Evolutionary conservation across 139 green algal genomes (phyloP), one percentile per base, ranked within the genome.

Genomic region (Chlorella sp.): DNA sequence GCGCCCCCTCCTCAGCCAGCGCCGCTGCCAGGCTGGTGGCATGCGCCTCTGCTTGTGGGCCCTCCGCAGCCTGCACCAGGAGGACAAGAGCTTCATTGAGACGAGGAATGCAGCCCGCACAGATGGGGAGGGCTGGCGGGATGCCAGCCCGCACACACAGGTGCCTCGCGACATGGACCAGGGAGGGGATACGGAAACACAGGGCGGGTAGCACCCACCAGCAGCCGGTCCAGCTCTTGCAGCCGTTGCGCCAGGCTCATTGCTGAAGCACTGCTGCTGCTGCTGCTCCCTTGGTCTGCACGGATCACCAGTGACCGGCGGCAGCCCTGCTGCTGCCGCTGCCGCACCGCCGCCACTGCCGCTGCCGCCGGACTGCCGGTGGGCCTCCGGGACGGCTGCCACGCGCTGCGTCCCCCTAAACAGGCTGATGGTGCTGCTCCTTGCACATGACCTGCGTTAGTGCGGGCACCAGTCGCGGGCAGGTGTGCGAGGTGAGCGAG

Each of bases 1-100:
- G 82, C 36, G 91, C 34, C 0, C 95, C 95, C n/a, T 86, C 30
- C 22, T 89, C 32, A 26, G 87, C 89, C 22, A 93, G 76, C 39
- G 90, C n/a, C 15, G 95, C 76, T 0, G 93, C 94, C 24, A 81
- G 3, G 78, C 36, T 30, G 22, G 86, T 73, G 16, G 86, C 73
- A 53, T 64, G 66, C 2, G 42, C 66, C 86, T 96, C 93, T 7
- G 78, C 91, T 53, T 91, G 60, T 30, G 64, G 80, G 4, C 40
- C 87, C 26, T 94, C 88, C 2, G 64, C 24, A 12, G 87, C 78
- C 85, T 87, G 83, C 78, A 81, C 15, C 3, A 3, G 26, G 69
- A 11, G 69, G 15, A 28, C 64, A 19, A 37, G 69, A 21, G 12
- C 21, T 37, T 34, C 11, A 37, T 77, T 11, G 64, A 14, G 16